These are phyloP conservation scores for Fraxinus albicans DNA, from an alignment of 305 asterid species.

Conservation along the genomic window DNA sequence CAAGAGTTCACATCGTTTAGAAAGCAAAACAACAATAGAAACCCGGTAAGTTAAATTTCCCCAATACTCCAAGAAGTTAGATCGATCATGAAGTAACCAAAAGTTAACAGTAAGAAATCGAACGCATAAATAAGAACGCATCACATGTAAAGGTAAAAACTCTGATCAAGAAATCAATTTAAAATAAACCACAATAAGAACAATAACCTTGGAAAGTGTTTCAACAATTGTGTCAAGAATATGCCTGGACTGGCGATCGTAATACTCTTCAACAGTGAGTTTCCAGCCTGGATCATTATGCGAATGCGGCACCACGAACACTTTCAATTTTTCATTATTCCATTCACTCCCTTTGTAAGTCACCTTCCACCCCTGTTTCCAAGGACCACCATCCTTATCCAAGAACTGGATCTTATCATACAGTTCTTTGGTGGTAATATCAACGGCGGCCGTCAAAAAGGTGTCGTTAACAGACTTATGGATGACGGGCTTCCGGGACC, in stretches of 20 bases:
- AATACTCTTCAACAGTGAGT: slow-evolving; percentile 91
- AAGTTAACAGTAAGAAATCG: not conserved
- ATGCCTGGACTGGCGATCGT: slow-evolving; percentile 80
- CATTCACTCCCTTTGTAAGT: slow-evolving; percentile 81
- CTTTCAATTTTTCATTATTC: slow-evolving; percentile 88
- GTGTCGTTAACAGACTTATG: slow-evolving; percentile 55
- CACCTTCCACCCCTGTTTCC: slow-evolving; percentile 99
- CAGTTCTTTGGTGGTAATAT: slow-evolving; percentile 75
- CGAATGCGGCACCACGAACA: slow-evolving; percentile 97
- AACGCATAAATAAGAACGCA: not conserved
- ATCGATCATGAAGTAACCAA: slow-evolving; percentile 9
- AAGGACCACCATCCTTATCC: slow-evolving; percentile 95
- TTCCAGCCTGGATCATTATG: slow-evolving; percentile 99
- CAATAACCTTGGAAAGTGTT: slow-evolving; percentile 71
- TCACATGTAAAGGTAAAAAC: not conserved
- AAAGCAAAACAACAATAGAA: not conserved
- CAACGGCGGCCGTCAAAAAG: slow-evolving; percentile 62
- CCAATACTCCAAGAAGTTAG: not conserved
- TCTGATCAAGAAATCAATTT: not conserved
- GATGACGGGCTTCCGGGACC: slow-evolving; percentile 51
- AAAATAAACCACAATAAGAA: slow-evolving; percentile 14
- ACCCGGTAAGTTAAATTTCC: not conserved
- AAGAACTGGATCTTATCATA: slow-evolving; percentile 84
- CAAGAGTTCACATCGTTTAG: not conserved
- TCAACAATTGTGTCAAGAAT: slow-evolving; percentile 95